A percentile compares a stretch with the other conserved stretches of the same genome.
phyloP scores from a whole-genome alignment of 768 basidiomycete species.

The Hirschioporus abietinus region DNA sequence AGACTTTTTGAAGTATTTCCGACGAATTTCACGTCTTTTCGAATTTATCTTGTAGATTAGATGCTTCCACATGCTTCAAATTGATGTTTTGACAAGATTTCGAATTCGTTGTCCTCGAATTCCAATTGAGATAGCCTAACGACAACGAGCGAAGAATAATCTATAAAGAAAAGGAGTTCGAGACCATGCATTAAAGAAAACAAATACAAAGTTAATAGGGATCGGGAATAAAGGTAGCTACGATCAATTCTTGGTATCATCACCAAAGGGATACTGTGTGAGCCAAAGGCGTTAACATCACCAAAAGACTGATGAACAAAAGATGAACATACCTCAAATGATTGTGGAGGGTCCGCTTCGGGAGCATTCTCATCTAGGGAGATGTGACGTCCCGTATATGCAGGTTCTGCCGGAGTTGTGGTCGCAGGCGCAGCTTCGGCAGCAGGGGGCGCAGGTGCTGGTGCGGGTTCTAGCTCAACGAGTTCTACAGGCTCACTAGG shows the following conservation, averaged over 20 bases:
- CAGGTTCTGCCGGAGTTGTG: constrained; percentile 26
- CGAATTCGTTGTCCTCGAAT: not conserved
- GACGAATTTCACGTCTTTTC: not conserved
- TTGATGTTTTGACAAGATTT: not conserved
- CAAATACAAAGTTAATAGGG: not conserved
- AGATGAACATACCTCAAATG: constrained; percentile 73
- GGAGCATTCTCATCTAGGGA: constrained; percentile 64
- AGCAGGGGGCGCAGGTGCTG: constrained; percentile 28
- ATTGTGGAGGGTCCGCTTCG: constrained; percentile 69
- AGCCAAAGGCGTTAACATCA: constrained; percentile 18
- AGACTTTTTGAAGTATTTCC: not conserved
- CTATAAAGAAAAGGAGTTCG: not conserved
- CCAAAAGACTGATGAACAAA: constrained; percentile 12
- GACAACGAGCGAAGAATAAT: not conserved
- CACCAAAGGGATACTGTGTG: constrained; percentile 70
- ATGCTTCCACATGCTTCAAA: not conserved
- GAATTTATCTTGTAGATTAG: not conserved
- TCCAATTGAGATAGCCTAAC: not conserved
- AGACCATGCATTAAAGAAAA: not conserved
- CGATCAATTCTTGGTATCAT: constrained; percentile 43
- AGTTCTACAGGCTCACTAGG: constrained; percentile 71
- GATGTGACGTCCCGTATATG: constrained; percentile 47
- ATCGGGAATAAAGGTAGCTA: not conserved
- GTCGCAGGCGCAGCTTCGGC: constrained; percentile 14
- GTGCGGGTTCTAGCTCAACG: constrained; percentile 52